A percentile compares a stretch with the other conserved stretches of the same genome.
These are phyloP conservation scores for Myrica gale DNA, from an alignment of 306 rosid genomes.

Conservation along the genomic window DNA sequence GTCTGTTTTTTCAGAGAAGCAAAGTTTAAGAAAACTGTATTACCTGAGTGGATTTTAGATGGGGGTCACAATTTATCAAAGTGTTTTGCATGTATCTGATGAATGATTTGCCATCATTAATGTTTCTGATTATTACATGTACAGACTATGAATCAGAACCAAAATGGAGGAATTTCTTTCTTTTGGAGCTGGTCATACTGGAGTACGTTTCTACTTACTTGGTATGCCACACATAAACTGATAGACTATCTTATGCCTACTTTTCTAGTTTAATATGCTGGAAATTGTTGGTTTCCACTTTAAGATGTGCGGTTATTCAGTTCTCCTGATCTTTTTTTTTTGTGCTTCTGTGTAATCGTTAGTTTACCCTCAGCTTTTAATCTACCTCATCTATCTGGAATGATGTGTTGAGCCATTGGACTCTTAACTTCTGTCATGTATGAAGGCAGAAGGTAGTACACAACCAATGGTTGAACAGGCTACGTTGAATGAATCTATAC, in stretches of 20 bases:
- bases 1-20: too few relatives aligned
- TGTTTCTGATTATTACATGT: slow-evolving; percentile 19
- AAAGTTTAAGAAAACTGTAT: neutral
- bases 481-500: neutral
- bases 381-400: slow-evolving; percentile 7
- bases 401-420: slow-evolving; percentile 12
- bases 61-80: neutral
- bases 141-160: slow-evolving; percentile 62
- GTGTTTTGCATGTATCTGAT: slow-evolving; percentile 1
- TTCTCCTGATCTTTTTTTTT: neutral
- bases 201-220: slow-evolving; percentile 91
- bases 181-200: slow-evolving; percentile 99
- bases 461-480: slow-evolving; percentile 1
- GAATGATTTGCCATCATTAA: slow-evolving; percentile 2
- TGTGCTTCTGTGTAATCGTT: slow-evolving; percentile 2
- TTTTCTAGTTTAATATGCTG: neutral
- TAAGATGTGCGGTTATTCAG: neutral
- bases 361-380: slow-evolving; percentile 2
- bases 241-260: slow-evolving; percentile 5
- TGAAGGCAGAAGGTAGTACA: slow-evolving; percentile 3
- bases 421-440: slow-evolving; percentile 6
- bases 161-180: slow-evolving; percentile 84
- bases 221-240: slow-evolving; percentile 42
- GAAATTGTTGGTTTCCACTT: neutral
- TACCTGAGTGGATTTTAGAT: neutral